Conservation (phyloP, 2,329 filamentous ascomycete species). For the Talaromyces amestolkiae region DNA sequence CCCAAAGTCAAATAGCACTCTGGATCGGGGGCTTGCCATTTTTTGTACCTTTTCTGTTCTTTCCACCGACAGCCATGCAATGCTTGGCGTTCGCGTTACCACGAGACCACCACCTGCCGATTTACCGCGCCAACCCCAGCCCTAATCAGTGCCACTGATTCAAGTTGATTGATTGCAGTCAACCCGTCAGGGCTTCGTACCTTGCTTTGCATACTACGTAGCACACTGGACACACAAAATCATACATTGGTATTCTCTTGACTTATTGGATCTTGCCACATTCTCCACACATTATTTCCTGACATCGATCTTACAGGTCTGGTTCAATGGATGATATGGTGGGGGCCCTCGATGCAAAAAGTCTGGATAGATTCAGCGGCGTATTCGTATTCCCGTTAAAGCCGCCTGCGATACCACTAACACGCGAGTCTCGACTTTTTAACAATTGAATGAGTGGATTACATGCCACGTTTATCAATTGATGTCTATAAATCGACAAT, state of each 20-base stretch:
- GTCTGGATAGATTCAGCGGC: not conserved
- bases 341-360: not conserved
- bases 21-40: not conserved
- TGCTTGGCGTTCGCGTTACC: not conserved
- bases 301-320: not conserved
- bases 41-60: too few species aligned
- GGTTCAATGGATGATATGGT: not conserved
- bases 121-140: constrained; percentile 1
- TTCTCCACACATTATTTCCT: not conserved
- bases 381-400: too few species aligned
- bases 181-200: not conserved
- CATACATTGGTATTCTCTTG: not conserved
- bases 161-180: not conserved
- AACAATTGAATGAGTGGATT: not conserved
- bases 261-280: not conserved
- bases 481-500: not conserved
- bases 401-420: not conserved
- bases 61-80: not conserved
- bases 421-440: not conserved
- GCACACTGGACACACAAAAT: not conserved
- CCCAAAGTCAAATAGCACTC: not conserved
- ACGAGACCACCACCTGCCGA: not conserved
- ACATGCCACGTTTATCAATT: not conserved
- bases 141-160: not conserved
- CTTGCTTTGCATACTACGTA: not conserved